phyloP scores from a whole-genome alignment of 2,329 filamentous ascomycete species.

The Cladobotryum protrusum region DNA sequence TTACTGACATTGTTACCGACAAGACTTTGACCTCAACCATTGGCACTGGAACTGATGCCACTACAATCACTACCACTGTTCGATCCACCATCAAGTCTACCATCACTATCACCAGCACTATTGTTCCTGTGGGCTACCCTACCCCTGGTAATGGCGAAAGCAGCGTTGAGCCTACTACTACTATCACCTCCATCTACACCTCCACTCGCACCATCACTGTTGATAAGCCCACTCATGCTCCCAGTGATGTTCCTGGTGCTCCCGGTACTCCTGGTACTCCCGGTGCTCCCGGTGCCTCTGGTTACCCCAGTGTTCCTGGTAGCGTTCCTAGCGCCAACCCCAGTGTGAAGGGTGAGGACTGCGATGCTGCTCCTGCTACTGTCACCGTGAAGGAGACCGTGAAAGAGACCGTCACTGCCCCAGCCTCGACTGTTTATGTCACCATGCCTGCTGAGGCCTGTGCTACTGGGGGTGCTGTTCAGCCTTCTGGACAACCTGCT shows the following conservation, averaged over 20 bases:
- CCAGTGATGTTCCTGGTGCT: constrained; percentile 17
- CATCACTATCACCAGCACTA: constrained; percentile 23
- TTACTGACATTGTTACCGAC: constrained; percentile 24
- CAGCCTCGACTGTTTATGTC: constrained; percentile 31
- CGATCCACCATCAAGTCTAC: constrained; percentile 37
- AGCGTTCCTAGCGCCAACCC: constrained; percentile 11
- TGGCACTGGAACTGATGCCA: constrained; percentile 24
- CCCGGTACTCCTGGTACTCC: constrained; percentile 12
- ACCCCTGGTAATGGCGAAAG: not conserved
- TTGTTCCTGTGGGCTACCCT: constrained; percentile 12
- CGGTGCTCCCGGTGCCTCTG: constrained; percentile 1
- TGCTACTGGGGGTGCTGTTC: constrained; percentile 15
- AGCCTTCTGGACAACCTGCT: constrained; percentile 8
- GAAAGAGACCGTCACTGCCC: constrained; percentile 19
- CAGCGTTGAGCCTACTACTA: constrained; percentile 28
- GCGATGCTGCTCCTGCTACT: constrained; percentile 12
- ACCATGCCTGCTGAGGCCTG: constrained; percentile 22
- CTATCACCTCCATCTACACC: constrained; percentile 32
- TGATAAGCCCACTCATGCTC: constrained; percentile 19
- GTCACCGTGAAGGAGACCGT: constrained; percentile 14
- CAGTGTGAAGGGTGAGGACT: constrained; percentile 12
- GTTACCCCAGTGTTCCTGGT: constrained; percentile 6
- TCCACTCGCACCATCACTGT: constrained; percentile 31
- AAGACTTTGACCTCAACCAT: constrained; percentile 31
- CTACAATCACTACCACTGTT: constrained; percentile 37